These are phyloP conservation scores for Nidularia sp. DNA, from an alignment of 768 basidiomycete genomes.

Conservation along the genomic window DNA sequence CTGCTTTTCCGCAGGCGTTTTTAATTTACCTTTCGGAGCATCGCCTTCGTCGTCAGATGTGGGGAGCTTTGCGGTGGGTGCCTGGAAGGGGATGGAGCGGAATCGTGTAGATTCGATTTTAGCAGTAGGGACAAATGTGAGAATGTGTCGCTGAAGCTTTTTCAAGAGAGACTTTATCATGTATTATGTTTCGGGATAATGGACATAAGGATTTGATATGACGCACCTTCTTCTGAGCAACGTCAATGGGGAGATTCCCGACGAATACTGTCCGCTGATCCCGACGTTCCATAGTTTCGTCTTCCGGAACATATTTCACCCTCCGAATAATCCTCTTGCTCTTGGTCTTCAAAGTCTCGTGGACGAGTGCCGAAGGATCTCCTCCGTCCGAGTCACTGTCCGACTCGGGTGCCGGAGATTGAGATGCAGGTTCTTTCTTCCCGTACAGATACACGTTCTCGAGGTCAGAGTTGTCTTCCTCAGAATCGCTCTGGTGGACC, in stretches of 20 bases:
- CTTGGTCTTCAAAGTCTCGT: constrained; percentile 52
- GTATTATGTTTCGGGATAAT: background rate
- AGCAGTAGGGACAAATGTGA: constrained; percentile 63
- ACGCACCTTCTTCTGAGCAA: constrained; percentile 73
- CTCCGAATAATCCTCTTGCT: constrained; percentile 24
- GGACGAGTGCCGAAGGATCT: constrained; percentile 37
- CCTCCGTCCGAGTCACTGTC: constrained; percentile 12
- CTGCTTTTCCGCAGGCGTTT: constrained; percentile 19
- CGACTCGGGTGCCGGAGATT: constrained; percentile 4
- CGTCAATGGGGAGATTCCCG: constrained; percentile 79
- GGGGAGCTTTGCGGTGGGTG: constrained; percentile 66
- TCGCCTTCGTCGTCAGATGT: constrained; percentile 29
- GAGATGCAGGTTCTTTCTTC: background rate
- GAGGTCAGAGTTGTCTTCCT: constrained; percentile 25
- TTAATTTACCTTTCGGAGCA: constrained; percentile 22
- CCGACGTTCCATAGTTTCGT: constrained; percentile 70
- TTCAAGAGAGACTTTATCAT: constrained; percentile 62
- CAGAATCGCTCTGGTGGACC: constrained; percentile 14
- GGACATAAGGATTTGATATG: background rate
- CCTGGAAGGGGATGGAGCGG: constrained; percentile 88
- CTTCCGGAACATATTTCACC: constrained; percentile 51
- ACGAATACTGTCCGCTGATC: constrained; percentile 88
- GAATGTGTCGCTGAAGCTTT: constrained; percentile 72
- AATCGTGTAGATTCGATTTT: constrained; percentile 93
- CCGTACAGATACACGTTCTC: constrained; percentile 24